These are phyloP conservation scores for Coniochaeta sp. DNA, from an alignment of 2,329 filamentous ascomycete species.

Conservation along the genomic window DNA sequence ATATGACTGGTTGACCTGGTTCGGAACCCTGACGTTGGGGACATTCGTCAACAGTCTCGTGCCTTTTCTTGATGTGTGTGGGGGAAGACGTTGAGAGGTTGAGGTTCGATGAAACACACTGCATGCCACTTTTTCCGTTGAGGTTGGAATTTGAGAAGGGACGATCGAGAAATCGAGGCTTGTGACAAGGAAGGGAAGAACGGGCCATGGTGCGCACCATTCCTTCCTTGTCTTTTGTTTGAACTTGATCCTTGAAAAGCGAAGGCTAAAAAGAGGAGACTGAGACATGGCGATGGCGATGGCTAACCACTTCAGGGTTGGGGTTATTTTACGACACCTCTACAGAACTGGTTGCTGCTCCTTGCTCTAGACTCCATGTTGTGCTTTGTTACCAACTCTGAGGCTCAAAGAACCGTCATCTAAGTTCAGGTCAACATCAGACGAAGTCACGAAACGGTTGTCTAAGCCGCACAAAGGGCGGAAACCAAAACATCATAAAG, in stretches of 20 bases:
- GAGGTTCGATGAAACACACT: background rate
- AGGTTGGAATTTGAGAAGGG: no score
- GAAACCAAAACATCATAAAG: background rate
- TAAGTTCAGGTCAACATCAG: no score
- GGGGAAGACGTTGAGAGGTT: background rate
- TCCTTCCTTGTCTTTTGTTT: constrained; percentile 3
- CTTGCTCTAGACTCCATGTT: no score
- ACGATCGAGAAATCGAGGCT: no score
- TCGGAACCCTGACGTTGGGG: background rate
- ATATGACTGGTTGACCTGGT: background rate
- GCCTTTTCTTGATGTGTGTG: background rate
- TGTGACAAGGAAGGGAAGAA: background rate
- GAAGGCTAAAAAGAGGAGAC: constrained; percentile 1
- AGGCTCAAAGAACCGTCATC: no score
- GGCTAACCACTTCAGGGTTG: background rate
- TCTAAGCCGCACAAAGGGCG: background rate
- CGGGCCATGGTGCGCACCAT: constrained; percentile 1
- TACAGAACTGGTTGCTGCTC: no score
- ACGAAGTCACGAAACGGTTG: background rate
- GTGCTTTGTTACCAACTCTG: no score
- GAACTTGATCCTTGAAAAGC: background rate
- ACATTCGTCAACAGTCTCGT: constrained; percentile 3
- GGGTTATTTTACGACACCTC: background rate
- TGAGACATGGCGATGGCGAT: no score
- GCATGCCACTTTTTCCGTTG: background rate